Percentiles rank a stretch among this genome's conserved stretches.
Evolutionary conservation across 1,139 yeast species (phyloP).

Genomic region (Barnettozyma hawaiiensis): DNA sequence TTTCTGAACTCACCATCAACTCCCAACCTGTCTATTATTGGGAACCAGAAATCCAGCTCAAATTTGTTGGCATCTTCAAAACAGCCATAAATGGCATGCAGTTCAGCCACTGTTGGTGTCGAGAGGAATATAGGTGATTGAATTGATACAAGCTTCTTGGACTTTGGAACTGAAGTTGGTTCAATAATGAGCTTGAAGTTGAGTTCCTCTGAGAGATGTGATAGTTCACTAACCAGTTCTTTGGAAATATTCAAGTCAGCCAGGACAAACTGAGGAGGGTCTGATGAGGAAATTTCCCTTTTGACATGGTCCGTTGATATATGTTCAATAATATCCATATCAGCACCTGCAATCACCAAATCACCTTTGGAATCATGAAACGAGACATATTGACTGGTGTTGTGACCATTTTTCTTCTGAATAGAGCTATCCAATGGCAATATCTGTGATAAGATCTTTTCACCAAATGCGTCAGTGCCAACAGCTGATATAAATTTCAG

Average conservation of each 20-base stretch:
- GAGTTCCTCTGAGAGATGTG: conserved; percentile 27
- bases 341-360: conserved; percentile 74
- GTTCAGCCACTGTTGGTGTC: conserved; percentile 60
- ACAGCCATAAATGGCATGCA: conserved; percentile 47
- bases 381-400: conserved; percentile 70
- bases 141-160: conserved; percentile 28
- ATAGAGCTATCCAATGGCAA: conserved; percentile 32
- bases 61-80: conserved; percentile 46
- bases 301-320: conserved; percentile 39
- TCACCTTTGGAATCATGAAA: conserved; percentile 60
- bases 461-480: conserved; percentile 53
- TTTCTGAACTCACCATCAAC: conserved; percentile 35
- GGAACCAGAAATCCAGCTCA: conserved; percentile 71
- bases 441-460: conserved; percentile 32
- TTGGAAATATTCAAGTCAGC: conserved; percentile 66
- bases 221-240: conserved; percentile 35
- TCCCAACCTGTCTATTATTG: conserved; percentile 57
- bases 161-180: conserved; percentile 70
- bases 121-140: conserved; percentile 11
- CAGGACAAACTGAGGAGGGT: conserved; percentile 45
- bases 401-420: conserved; percentile 16
- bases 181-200: conserved; percentile 48
- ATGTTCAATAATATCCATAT: conserved; percentile 64
- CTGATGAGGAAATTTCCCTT: conserved; percentile 29
- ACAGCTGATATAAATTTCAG: conserved; percentile 54